Percentiles rank a stretch among this genome's conserved stretches.
Evolutionary conservation across 2,329 filamentous ascomycete species (phyloP).

Genomic region (Capronia coronata): DNA sequence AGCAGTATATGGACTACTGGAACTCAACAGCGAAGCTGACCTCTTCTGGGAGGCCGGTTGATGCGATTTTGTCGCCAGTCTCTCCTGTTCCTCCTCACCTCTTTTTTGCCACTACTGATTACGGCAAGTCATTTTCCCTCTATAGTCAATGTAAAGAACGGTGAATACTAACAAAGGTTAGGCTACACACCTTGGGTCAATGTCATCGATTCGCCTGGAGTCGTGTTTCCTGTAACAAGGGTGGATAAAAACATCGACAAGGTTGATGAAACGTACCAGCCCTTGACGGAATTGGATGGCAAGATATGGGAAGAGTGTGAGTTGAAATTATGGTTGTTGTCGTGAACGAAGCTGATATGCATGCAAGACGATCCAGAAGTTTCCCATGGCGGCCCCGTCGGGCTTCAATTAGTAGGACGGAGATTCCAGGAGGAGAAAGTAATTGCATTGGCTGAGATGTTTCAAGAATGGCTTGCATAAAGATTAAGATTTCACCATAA

Average conservation of each 20-base stretch:
- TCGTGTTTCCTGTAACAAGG: neutral
- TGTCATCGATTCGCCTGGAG: neutral
- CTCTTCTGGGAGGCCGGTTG: neutral
- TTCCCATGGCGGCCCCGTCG: neutral
- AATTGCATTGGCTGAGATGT: neutral
- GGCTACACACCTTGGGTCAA: neutral
- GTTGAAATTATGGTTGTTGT: neutral
- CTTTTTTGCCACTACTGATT: no score
- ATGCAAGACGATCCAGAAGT: neutral
- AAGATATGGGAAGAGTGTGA: neutral
- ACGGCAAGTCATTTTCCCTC: no score
- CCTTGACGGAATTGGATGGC: neutral
- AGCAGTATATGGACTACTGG: neutral
- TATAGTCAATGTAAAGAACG: no score
- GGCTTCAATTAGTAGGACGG: neutral
- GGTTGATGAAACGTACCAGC: neutral
- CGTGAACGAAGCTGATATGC: neutral
- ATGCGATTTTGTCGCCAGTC: neutral
- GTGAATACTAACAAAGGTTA: constrained; percentile 1
- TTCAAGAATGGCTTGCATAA: no score
- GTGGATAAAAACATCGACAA: neutral
- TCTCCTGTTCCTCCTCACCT: no score
- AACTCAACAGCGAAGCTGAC: no score
- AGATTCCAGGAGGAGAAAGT: constrained; percentile 7
- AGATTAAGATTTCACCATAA: no score